These are phyloP conservation scores for Verticillium nubilum DNA, from an alignment of 2,329 filamentous ascomycete genomes.

Conservation along the genomic window DNA sequence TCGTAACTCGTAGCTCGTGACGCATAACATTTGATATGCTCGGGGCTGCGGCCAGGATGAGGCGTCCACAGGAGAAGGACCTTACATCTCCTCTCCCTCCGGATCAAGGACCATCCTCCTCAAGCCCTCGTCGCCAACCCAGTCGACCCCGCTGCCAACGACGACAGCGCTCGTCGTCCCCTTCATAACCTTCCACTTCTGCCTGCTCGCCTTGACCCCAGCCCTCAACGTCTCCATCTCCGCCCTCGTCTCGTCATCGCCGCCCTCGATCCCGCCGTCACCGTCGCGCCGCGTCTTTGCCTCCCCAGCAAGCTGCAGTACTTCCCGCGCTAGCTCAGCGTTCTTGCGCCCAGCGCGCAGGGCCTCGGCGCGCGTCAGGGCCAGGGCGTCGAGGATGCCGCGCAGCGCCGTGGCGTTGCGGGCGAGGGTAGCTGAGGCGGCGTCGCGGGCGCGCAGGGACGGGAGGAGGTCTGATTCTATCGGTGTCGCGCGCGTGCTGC, in stretches of 20 bases:
- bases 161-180: slow-evolving; percentile 73
- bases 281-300: slow-evolving; percentile 47
- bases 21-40: no score
- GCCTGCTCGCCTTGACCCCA: slow-evolving; percentile 56
- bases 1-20: no score
- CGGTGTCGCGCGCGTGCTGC: slow-evolving; percentile 55
- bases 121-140: slow-evolving; percentile 65
- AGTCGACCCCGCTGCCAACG: slow-evolving; percentile 77
- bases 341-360: slow-evolving; percentile 55
- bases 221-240: slow-evolving; percentile 54
- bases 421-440: slow-evolving; percentile 57
- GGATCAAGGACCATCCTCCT: slow-evolving; percentile 67
- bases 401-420: slow-evolving; percentile 50
- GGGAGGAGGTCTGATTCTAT: slow-evolving; percentile 68
- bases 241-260: slow-evolving; percentile 44
- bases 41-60: no score
- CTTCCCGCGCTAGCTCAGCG: slow-evolving; percentile 52
- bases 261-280: slow-evolving; percentile 48
- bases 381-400: slow-evolving; percentile 45
- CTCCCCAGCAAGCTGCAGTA: slow-evolving; percentile 58
- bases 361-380: slow-evolving; percentile 52
- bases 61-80: no score
- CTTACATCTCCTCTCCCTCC: slow-evolving; percentile 29
- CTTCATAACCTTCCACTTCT: slow-evolving; percentile 70
- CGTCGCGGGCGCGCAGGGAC: slow-evolving; percentile 61